A percentile compares a stretch with the other conserved stretches of the same genome.
Conservation (phyloP, 139 green algal genomes). For the Coelastrella sp. region DNA sequence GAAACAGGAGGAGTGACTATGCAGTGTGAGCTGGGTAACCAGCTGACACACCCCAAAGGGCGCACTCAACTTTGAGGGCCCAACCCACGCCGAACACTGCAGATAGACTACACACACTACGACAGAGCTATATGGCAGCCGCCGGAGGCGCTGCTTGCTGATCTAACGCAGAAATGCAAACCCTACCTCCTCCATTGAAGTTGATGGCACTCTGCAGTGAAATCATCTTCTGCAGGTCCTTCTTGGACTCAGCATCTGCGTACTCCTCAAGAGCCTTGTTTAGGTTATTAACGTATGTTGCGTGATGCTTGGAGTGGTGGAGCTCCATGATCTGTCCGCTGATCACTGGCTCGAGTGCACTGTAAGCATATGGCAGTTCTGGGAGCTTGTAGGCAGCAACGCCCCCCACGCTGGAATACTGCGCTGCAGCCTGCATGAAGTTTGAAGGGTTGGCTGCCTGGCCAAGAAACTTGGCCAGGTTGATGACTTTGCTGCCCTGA, state of each 20-base stretch:
- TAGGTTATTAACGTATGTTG: constrained; percentile 89
- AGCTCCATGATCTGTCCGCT: constrained; percentile 97
- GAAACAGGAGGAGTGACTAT: too few species aligned
- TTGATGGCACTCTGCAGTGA: constrained; percentile 90
- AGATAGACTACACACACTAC: too few species aligned
- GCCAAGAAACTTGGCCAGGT: constrained; percentile 34
- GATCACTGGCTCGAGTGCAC: constrained; percentile 92
- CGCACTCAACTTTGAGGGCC: too few species aligned
- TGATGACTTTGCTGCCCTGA: constrained; percentile 19
- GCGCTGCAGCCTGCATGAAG: constrained; percentile 1
- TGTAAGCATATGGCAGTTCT: constrained; percentile 94
- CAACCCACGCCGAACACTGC: too few species aligned
- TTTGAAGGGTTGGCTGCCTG: not conserved
- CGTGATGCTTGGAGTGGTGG: constrained; percentile 96
- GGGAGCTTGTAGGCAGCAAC: constrained; percentile 77
- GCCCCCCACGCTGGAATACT: constrained; percentile 31
- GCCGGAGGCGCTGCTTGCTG: too few species aligned
- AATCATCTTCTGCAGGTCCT: constrained; percentile 86
- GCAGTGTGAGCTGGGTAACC: too few species aligned
- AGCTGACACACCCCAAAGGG: too few species aligned
- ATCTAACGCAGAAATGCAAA: not conserved
- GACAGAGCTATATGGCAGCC: too few species aligned
- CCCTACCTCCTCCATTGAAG: constrained; percentile 95
- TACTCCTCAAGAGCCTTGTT: constrained; percentile 91
- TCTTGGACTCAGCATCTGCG: constrained; percentile 81